A percentile compares a stretch with the other conserved stretches of the same genome.
Conservation (phyloP, 768 basidiomycete genomes). For the Suillus variegatus region DNA sequence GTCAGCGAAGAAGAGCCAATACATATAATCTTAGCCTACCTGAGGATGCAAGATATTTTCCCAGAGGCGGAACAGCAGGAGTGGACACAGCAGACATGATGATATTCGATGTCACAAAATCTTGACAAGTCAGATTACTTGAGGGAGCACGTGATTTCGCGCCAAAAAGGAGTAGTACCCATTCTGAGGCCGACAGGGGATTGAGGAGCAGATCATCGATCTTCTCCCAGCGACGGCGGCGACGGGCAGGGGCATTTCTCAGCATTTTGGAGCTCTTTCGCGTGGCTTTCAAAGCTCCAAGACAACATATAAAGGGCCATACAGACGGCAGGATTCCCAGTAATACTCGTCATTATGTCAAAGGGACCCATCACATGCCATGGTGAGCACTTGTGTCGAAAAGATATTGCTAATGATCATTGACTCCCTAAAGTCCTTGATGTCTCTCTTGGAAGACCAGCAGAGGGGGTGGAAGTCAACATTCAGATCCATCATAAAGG, state of each 20-base stretch:
- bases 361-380: conserved; percentile 93
- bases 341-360: conserved; percentile 31
- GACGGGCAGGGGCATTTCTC: not conserved
- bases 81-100: conserved; percentile 39
- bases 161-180: not conserved
- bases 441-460: conserved; percentile 81
- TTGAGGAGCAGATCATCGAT: not conserved
- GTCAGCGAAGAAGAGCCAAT: not conserved
- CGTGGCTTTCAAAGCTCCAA: not conserved
- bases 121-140: conserved; percentile 2
- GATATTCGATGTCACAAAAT: conserved; percentile 19
- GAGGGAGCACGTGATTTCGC: not conserved
- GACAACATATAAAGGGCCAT: not conserved
- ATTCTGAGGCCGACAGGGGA: not conserved
- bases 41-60: conserved; percentile 90
- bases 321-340: not conserved
- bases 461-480: conserved; percentile 61
- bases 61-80: conserved; percentile 62
- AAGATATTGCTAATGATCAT: not conserved
- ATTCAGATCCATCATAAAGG: conserved; percentile 54
- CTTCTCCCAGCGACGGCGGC: not conserved
- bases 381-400: conserved; percentile 45
- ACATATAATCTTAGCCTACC: conserved; percentile 47
- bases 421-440: conserved; percentile 69
- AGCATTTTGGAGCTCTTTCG: not conserved